Evolutionary conservation across 352 stramenopile species (phyloP).

Genomic region (Phytophthora pseudosyringae): DNA sequence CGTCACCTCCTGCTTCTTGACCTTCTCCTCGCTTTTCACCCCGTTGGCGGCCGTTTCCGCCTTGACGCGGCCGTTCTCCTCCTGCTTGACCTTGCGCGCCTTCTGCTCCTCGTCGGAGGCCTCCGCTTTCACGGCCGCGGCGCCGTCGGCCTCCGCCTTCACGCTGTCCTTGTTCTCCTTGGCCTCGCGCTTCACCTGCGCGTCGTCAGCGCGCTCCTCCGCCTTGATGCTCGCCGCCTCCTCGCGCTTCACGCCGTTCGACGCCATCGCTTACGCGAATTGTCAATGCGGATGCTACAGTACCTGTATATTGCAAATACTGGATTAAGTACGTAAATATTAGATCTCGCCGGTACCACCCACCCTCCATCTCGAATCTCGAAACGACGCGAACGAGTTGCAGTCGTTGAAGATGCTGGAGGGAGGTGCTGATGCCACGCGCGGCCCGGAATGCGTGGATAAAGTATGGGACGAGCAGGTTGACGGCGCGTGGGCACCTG

Average conservation of each 20-base stretch:
- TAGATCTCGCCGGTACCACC: no score
- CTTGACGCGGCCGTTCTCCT: conserved; percentile 34
- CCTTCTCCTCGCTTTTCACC: conserved; percentile 34
- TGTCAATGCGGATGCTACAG: conserved; percentile 12
- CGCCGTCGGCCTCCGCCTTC: conserved; percentile 21
- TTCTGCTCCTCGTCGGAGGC: conserved; percentile 8
- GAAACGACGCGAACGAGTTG: conserved; percentile 32
- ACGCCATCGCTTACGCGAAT: conserved; percentile 20
- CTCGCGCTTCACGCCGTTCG: conserved; percentile 35
- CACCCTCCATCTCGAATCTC: no score
- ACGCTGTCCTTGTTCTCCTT: conserved; percentile 36
- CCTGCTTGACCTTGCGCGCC: conserved; percentile 12
- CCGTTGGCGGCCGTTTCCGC: conserved; percentile 16
- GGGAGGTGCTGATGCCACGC: conserved; percentile 21
- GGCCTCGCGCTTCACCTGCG: conserved; percentile 23
- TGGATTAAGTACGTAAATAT: background rate
- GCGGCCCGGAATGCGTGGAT: conserved; percentile 54
- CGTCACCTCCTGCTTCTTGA: conserved; percentile 34
- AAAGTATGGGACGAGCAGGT: conserved; percentile 67
- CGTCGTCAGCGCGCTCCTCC: conserved; percentile 18
- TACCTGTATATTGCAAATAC: conserved; percentile 12
- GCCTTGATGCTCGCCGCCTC: conserved; percentile 20
- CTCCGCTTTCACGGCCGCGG: conserved; percentile 21
- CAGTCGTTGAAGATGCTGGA: conserved; percentile 30
- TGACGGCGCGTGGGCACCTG: conserved; percentile 65